These are phyloP conservation scores for Globisporangium ultimum DNA, from an alignment of 352 stramenopile species.

Conservation along the genomic window DNA sequence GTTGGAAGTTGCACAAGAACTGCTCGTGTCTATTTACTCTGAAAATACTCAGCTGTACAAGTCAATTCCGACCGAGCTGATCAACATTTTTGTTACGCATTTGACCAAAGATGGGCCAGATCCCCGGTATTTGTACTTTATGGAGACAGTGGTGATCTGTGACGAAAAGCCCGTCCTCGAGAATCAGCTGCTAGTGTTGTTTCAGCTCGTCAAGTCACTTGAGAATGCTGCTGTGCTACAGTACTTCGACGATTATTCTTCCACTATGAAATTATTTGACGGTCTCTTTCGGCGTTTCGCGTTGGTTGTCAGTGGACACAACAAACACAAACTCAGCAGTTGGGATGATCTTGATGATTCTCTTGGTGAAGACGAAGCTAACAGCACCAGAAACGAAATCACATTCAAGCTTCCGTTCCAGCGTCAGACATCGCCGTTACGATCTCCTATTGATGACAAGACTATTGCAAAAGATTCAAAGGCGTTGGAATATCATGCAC, in stretches of 20 bases:
- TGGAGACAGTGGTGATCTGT: conserved; percentile 60
- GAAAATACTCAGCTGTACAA: conserved; percentile 52
- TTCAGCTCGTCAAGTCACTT: conserved; percentile 64
- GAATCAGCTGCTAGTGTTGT: conserved; percentile 66
- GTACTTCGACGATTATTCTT: conserved; percentile 43
- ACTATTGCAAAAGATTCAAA: conserved; percentile 19
- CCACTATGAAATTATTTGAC: conserved; percentile 24
- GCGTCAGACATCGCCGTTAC: conserved; percentile 3
- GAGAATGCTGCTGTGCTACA: conserved; percentile 48
- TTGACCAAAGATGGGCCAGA: conserved; percentile 39
- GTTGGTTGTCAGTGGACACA: conserved; percentile 7
- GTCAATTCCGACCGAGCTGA: conserved; percentile 45
- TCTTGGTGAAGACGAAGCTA: background rate
- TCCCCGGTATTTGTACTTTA: conserved; percentile 52
- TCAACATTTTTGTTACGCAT: conserved; percentile 47
- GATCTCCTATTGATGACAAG: conserved; percentile 16
- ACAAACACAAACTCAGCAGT: background rate
- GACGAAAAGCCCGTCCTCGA: conserved; percentile 54
- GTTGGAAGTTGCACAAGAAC: conserved; percentile 53
- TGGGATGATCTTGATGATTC: background rate
- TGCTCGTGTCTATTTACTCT: conserved; percentile 53
- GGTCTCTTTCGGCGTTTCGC: conserved; percentile 28
- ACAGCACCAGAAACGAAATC: background rate
- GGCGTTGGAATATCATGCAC: conserved; percentile 51
- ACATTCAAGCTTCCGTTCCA: background rate